Conservation (phyloP, 2,329 filamentous ascomycete species). For the Colletotrichum viniferum region DNA sequence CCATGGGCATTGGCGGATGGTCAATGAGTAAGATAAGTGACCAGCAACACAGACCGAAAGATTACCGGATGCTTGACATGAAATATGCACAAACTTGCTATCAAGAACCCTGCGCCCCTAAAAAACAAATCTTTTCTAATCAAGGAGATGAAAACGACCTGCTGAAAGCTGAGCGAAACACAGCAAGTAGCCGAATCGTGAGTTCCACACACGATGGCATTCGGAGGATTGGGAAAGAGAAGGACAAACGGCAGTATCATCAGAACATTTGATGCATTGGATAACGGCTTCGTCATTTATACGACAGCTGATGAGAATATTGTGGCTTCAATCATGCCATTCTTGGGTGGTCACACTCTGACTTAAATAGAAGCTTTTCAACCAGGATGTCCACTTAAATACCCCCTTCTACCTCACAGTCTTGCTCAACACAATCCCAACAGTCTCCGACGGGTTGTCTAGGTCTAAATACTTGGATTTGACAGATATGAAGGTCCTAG, state of each 20-base stretch:
- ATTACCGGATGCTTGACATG: not conserved
- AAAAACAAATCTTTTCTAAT: no score
- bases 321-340: not conserved
- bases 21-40: not conserved
- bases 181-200: not conserved
- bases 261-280: no score
- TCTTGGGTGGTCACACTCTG: not conserved
- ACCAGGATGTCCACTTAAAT: not conserved
- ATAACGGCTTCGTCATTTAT: no score
- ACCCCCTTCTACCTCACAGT: not conserved
- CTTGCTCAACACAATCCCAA: no score
- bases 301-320: not conserved
- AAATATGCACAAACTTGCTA: not conserved
- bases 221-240: not conserved
- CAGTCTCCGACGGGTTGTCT: no score
- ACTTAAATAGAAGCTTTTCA: not conserved
- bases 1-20: not conserved
- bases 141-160: not conserved
- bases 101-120: no score
- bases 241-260: not conserved
- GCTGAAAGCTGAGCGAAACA: not conserved
- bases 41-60: not conserved
- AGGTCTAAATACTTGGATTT: no score
- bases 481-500: no score
- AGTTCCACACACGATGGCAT: not conserved